These are phyloP conservation scores for Lentinula sp. DNA, from an alignment of 768 basidiomycete species.

Conservation along the genomic window DNA sequence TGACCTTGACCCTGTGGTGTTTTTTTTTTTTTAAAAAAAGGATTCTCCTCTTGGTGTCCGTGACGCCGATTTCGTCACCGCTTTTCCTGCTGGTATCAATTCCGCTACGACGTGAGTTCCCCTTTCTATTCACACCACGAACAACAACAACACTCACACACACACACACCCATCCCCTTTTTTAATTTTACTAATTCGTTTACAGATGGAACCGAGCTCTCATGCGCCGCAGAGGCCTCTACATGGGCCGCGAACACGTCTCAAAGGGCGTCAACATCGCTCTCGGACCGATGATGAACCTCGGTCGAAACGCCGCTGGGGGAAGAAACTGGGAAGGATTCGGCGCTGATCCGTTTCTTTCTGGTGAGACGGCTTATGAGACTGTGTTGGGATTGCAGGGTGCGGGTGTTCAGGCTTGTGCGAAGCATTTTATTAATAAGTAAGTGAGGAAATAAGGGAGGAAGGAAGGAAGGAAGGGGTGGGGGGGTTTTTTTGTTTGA, in stretches of 20 bases:
- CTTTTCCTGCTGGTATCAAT: constrained; percentile 83
- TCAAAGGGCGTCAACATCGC: constrained; percentile 82
- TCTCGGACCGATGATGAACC: constrained; percentile 34
- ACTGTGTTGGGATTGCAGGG: constrained; percentile 79
- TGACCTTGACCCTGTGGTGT: no score
- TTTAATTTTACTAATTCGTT: no score
- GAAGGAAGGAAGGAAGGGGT: no score
- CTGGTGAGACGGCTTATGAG: constrained; percentile 74
- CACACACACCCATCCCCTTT: no score
- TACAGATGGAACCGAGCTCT: constrained; percentile 69
- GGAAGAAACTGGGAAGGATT: constrained; percentile 97
- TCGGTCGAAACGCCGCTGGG: constrained; percentile 54
- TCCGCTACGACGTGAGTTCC: constrained; percentile 67
- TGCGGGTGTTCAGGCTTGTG: constrained; percentile 78
- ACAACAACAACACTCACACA: not conserved
- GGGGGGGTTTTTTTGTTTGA: not conserved
- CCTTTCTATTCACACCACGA: not conserved
- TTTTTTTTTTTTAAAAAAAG: not conserved
- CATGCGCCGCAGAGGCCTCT: constrained; percentile 68
- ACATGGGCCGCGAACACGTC: constrained; percentile 78
- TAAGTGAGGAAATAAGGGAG: constrained; percentile 29
- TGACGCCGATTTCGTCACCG: constrained; percentile 62
- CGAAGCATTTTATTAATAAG: constrained; percentile 81
- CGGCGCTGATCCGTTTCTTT: constrained; percentile 81
- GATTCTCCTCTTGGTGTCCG: constrained; percentile 77